Conservation (phyloP, 495 filamentous ascomycete genomes). For the Annulohypoxylon bovei region DNA sequence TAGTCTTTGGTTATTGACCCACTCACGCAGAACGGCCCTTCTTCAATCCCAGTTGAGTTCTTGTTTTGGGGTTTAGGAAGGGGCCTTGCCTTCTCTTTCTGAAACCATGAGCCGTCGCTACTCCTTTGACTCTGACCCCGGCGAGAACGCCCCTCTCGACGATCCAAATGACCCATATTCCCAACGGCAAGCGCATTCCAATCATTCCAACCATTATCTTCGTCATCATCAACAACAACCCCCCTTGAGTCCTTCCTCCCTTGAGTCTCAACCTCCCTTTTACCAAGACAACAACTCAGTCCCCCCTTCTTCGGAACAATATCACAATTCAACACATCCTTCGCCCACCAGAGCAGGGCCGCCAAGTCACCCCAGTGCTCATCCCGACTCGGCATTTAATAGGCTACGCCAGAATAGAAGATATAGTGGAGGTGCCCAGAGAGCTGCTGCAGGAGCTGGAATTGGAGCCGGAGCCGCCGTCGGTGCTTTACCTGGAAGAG, state of each 20-base stretch:
- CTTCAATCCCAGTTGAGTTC: conserved; percentile 1
- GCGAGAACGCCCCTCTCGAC: conserved; percentile 53
- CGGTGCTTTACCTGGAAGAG: conserved; percentile 29
- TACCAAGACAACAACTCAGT: conserved; percentile 36
- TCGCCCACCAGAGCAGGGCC: conserved; percentile 38
- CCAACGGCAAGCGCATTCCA: conserved; percentile 33
- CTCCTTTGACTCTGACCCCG: conserved; percentile 49
- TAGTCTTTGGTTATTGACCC: conserved; percentile 4
- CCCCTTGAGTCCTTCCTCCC: conserved; percentile 13
- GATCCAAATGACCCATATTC: conserved; percentile 23
- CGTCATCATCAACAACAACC: conserved; percentile 3
- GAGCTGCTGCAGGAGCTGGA: conserved; percentile 12
- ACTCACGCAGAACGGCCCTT: conserved; percentile 6
- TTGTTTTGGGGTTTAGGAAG: conserved; percentile 9
- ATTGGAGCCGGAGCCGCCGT: conserved; percentile 13
- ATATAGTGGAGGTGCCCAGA: conserved; percentile 46
- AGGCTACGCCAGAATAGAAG: conserved; percentile 51
- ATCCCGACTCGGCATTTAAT: conserved; percentile 57
- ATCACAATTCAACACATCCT: conserved; percentile 28
- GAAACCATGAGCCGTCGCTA: conserved; percentile 43
- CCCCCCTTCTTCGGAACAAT: conserved; percentile 28
- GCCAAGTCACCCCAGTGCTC: conserved; percentile 47
- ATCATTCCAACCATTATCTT: not conserved
- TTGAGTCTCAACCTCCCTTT: conserved; percentile 38
- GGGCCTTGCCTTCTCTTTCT: conserved; percentile 8